Base-by-base conservation (phyloP, 2,329 filamentous ascomycete genomes). In the Aspergillus fructus region DNA sequence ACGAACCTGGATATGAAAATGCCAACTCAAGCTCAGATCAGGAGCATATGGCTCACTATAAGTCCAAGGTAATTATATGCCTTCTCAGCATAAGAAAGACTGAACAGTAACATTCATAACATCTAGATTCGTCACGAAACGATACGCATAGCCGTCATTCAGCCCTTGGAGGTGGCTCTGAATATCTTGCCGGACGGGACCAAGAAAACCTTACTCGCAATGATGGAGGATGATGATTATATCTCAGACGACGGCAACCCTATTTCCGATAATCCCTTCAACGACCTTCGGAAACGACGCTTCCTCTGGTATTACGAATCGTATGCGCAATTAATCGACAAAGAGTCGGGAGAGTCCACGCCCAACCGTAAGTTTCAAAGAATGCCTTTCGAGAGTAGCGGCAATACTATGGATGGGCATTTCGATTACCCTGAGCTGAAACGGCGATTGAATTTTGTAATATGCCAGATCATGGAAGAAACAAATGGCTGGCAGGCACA, bases 271-370 rank as follows among this genome's bases (percentile, higher is more conserved):
- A 54, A 42, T 64, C 91, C 92, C 0, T 97, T 97, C 77, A 88
- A 87, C 64, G 93, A 97, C 68, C 80, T 96, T 5, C 90, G 89
- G 81, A 97, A 97, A 75, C 87, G 89, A 39, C 86, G 93, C 1
- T 97, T 97, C 70, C 79, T 97, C 13, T 97, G 94, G 94, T 97
- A 97, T 76, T 96, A 90, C 72, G 89, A 96, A 64, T 89, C 89
- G 3, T 97, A 97, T 69, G 78, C 94, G 21, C 78, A 83, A 3
- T 83, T 88, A 1, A 87, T 96, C 51, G 81, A 86, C 39, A 82
- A 61, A 11, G 55, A 60, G 15, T 73, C 77, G 30, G 73, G 78
- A 24, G 85, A 17, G 13, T 13, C 21, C 64, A 84, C 83, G 59
- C 85, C 88, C 59, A 83, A 85, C 3, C 77, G 85, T 39, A 60